phyloP scores from a whole-genome alignment of 2,329 filamentous ascomycete species.

The Ceratocystis smalleyi region DNA sequence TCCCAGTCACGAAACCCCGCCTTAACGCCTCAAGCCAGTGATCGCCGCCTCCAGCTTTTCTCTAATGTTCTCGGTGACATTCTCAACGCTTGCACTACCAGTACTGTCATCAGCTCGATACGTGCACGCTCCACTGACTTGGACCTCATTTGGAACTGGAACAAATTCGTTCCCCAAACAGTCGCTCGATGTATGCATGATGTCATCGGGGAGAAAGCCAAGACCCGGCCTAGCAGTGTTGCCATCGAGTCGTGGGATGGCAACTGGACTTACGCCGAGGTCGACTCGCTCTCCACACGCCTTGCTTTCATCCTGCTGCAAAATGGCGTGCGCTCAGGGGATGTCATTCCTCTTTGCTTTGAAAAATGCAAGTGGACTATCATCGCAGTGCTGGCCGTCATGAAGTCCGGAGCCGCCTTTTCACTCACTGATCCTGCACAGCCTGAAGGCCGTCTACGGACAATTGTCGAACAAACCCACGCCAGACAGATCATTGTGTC shows the following conservation, averaged over 20 bases:
- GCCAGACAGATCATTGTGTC: constrained; percentile 29
- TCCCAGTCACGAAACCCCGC: constrained; percentile 18
- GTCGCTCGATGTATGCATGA: constrained; percentile 33
- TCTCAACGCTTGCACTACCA: constrained; percentile 10
- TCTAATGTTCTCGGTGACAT: constrained; percentile 18
- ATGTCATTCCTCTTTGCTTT: constrained; percentile 34
- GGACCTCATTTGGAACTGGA: constrained; percentile 33
- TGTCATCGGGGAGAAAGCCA: constrained; percentile 28
- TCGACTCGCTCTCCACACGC: constrained; percentile 29
- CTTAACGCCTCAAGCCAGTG: constrained; percentile 17
- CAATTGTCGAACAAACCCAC: constrained; percentile 31
- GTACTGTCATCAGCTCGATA: constrained; percentile 5
- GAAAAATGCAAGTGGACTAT: constrained; percentile 34
- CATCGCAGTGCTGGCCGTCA: constrained; percentile 31
- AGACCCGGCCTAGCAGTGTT: constrained; percentile 25
- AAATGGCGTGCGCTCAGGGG: constrained; percentile 27
- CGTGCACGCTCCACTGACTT: constrained; percentile 24
- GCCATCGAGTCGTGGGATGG: constrained; percentile 39
- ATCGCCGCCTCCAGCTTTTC: constrained; percentile 18
- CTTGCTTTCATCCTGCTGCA: constrained; percentile 28
- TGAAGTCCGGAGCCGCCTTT: constrained; percentile 35
- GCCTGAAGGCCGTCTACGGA: constrained; percentile 30
- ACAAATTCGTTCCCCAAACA: constrained; percentile 27
- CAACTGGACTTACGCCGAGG: constrained; percentile 30
- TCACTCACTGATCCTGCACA: constrained; percentile 33